Evolutionary conservation across 257 asterid genomes (phyloP), one percentile per base, ranked within the genome.

Genomic region (Anisodus tanguticus): DNA sequence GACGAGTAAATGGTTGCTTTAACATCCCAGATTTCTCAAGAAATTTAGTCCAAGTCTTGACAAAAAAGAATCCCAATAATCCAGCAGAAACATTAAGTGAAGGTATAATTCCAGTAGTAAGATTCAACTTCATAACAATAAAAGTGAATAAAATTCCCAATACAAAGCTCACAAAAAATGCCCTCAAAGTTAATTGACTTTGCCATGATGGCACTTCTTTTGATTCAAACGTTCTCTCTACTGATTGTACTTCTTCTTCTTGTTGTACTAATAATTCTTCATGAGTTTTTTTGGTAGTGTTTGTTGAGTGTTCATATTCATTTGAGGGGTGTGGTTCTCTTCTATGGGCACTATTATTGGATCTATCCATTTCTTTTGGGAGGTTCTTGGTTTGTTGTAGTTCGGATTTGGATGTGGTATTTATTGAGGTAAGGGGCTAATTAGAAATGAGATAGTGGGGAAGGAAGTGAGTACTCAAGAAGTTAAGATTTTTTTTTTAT

Each of bases 41-140:
- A 3, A 90, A 11, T 57, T 81, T 86, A 1, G 95, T 93, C 97
- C 97, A 93, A 3, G 89, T 85, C 83, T 89, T 93, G 81, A 93
- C 90, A 16, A 91, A 89, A 81, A 91, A 90, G 89, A 91, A 93
- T 0, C 97, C 97, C 88, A 93, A 78, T 4, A 93, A 89, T 0
- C 97, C 94, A 26, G 97, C 97, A 4, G 97, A 88, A 35, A 93
- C 94, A 54, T 91, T 93, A 66, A 92, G 90, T 0, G 97, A 92
- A 10, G 97, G 97, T 12, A 91, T 90, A 16, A 91, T 88, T 16
- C 97, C 97, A 31, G 93, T 89, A 31, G 94, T 89, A 70, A 93
- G 94, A 79, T 90, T 90, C 10, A 93, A 90, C 54, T 92, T 93
- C 93, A 91, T 91, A 0, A 90, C 94, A 43, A 90, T 91, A 88